Conservation (phyloP, 176 grass and related monocot species). For the Neostapfia colusana region DNA sequence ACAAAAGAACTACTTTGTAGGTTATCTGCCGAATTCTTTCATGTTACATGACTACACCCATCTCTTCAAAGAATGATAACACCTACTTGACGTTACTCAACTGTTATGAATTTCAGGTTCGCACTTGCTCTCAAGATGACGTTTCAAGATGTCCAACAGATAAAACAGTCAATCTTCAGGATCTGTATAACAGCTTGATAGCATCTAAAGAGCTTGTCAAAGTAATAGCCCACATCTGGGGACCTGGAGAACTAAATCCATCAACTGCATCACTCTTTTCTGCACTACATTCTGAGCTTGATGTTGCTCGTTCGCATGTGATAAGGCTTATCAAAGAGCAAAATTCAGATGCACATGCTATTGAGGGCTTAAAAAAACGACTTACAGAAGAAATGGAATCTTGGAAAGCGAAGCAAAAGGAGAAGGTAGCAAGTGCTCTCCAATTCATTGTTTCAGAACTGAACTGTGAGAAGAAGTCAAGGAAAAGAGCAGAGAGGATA, state of each 20-base stretch:
- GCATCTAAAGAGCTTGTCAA: slow-evolving; percentile 84
- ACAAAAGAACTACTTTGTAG: background rate
- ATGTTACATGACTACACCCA: background rate
- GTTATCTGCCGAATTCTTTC: background rate
- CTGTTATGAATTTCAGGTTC: slow-evolving; percentile 29
- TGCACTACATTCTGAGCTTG: slow-evolving; percentile 58
- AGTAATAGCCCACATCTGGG: slow-evolving; percentile 56
- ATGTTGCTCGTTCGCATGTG: slow-evolving; percentile 52
- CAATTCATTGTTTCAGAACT: slow-evolving; percentile 51
- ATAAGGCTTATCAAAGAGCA: slow-evolving; percentile 51
- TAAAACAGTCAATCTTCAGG: slow-evolving; percentile 41
- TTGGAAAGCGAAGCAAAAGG: slow-evolving; percentile 60
- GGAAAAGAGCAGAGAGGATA: slow-evolving; percentile 66
- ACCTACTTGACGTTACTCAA: slow-evolving; percentile 10
- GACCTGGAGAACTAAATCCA: slow-evolving; percentile 48
- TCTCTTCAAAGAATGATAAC: background rate
- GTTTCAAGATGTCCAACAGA: slow-evolving; percentile 24
- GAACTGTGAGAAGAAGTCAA: slow-evolving; percentile 62
- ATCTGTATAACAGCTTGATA: slow-evolving; percentile 62
- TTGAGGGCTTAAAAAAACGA: slow-evolving; percentile 18
- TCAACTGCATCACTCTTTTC: slow-evolving; percentile 65
- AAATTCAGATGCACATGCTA: slow-evolving; percentile 28
- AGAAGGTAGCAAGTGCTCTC: slow-evolving; percentile 53
- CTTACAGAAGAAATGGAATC: slow-evolving; percentile 48
- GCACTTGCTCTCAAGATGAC: slow-evolving; percentile 33